Evolutionary conservation across 169 alveolate genomes (phyloP).

Genomic region (Plasmodium gonderi): DNA sequence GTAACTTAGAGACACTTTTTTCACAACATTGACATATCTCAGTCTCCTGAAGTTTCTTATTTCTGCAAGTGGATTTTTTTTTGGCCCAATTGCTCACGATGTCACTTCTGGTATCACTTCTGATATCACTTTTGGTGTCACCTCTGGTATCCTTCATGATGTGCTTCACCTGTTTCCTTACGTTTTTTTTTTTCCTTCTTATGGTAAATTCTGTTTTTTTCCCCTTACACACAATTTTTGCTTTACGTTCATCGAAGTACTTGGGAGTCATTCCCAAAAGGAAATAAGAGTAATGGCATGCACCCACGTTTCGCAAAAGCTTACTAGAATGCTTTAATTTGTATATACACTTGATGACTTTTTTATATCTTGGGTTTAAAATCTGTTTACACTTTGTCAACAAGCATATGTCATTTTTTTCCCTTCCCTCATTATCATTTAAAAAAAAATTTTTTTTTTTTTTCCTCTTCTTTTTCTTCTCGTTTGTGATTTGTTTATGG

Average conservation of each 20-base stretch:
- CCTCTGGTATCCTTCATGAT: no score
- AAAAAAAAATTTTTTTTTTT: not conserved
- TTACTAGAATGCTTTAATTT: not conserved
- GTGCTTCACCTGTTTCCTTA: no score
- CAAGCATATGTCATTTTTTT: not conserved
- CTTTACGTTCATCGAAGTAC: not conserved
- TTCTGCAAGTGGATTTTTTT: no score
- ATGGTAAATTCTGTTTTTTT: not conserved
- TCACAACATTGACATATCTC: no score
- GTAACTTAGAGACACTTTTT: no score
- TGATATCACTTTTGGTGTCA: no score
- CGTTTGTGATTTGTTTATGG: no score
- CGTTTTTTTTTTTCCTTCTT: no score
- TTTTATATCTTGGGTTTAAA: not conserved
- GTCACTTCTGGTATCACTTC: no score
- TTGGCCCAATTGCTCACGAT: no score
- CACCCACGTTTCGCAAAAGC: not conserved
- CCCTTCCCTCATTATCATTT: not conserved
- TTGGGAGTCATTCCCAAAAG: not conserved
- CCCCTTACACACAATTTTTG: not conserved
- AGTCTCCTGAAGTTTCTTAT: no score
- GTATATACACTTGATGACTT: constrained; percentile 6
- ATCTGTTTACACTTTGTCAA: not conserved
- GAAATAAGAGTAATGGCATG: not conserved
- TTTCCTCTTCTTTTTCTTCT: not conserved